Percentiles rank a stretch among this genome's conserved stretches.
Evolutionary conservation across 768 basidiomycete genomes (phyloP).

Genomic region (Cystofilobasidium macerans): DNA sequence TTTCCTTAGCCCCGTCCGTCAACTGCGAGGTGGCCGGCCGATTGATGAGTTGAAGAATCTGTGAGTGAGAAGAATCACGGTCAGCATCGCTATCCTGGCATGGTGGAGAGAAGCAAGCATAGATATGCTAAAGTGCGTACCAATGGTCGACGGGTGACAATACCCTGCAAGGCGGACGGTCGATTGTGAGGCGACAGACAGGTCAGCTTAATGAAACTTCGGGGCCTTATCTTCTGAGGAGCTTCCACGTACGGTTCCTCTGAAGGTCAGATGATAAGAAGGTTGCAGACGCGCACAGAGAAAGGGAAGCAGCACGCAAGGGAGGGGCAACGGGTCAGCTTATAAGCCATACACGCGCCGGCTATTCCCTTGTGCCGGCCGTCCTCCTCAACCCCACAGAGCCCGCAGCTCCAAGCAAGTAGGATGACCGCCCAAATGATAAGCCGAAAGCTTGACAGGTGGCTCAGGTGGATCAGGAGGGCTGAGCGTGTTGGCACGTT

Average conservation of each 20-base stretch:
- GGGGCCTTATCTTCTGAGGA: neutral
- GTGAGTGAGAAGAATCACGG: neutral
- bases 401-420: too few relatives aligned
- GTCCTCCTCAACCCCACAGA: too few relatives aligned
- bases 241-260: slow-evolving; percentile 52
- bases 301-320: too few relatives aligned
- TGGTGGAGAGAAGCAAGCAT: neutral
- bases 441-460: neutral
- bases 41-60: slow-evolving; percentile 93
- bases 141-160: slow-evolving; percentile 91
- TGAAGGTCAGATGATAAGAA: too few relatives aligned
- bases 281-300: too few relatives aligned
- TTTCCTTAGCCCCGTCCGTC: neutral
- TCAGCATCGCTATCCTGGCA: slow-evolving; percentile 6
- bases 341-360: too few relatives aligned
- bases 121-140: slow-evolving; percentile 40
- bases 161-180: too few relatives aligned
- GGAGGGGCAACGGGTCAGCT: too few relatives aligned
- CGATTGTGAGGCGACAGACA: too few relatives aligned
- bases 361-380: too few relatives aligned
- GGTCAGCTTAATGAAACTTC: neutral
- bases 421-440: neutral
- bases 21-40: slow-evolving; percentile 46
- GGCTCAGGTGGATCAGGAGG: neutral
- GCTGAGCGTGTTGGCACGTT: too few relatives aligned